Evolutionary conservation across 306 rosid genomes (phyloP), one percentile per base, ranked within the genome.

Genomic region (Gastrolobium bilobum): DNA sequence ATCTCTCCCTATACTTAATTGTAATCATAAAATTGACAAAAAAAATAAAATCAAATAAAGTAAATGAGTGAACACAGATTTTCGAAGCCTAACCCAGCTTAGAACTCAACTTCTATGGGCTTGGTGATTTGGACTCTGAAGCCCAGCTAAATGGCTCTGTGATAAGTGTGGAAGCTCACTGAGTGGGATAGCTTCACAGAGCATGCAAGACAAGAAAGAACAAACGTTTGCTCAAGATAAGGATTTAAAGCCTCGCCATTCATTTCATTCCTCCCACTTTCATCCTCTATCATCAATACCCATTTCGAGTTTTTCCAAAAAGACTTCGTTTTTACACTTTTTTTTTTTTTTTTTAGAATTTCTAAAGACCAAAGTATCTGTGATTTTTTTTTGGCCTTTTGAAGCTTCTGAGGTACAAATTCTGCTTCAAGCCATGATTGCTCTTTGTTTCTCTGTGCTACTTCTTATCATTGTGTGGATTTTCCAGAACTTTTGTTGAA

Each of bases 171-270:
- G 76, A 80, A 75, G 62, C 82, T 29, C 31, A 15, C 58, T 13
- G 81, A 80, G 76, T 47, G 31, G 77, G 50, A 64, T 26, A 68
- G 52, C 54, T 78, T 78, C 68, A 30, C 14, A 13, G 46, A 61
- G 68, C 68, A 59, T 30, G 52, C 78, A 7, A 39, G n/a, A 60
- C 77, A 76, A 48, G 67, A 57, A 13, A 53, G 30, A 82, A 46
- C 54, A 70, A 20, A 35, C 63, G 42, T 61, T 71, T 76, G 69
- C 29, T 48, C 66, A 81, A 82, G 97, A 94, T 94, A 94, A 94
- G 98, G 93, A 90, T 89, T 89, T 83, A 72, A 86, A 89, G 90
- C 88, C 77, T 87, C 93, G 76, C 98, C 97, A 78, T 89, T 88
- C 97, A 86, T 92, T 91, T 85, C 90, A 91, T 86, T 83, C 88